Evolutionary conservation across 139 green algal species (phyloP), one percentile per base, ranked within the genome.

Genomic region (Coelastrella sp.): DNA sequence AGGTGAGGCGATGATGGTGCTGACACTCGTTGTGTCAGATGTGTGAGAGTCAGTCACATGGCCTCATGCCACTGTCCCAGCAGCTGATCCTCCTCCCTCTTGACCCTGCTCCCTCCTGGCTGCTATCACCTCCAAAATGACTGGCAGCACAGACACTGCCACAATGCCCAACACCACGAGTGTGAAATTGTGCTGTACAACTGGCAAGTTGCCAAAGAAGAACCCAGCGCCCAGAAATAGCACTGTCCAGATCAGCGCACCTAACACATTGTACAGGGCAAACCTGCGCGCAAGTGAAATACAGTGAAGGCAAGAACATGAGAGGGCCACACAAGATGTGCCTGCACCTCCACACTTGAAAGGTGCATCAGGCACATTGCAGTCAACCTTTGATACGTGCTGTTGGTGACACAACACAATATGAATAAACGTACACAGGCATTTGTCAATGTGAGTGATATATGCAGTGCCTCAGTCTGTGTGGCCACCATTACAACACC

Each of bases 161-260:
- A 99, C 95, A 88, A 99, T 98, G 72, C 81, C 96, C 58, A 98
- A 93, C 58, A 99, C 95, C 10, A 98, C 95, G 8, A 98, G 84
- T 7, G 95, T 96, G 94, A 99, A 99, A 94, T 99, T 99, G 27
- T 98, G 92, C 90, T 98, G 94, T 75, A 99, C 96, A 24, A 96
- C 94, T 0, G 97, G 97, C 73, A 99, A 85, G 93, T 98, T 98
- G 73, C 97, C 97, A 89, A 99, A 98, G 68, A 97, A 96, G 90
- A 95, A 98, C 56, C 97, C 97, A 0, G 93, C 93, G 20, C 92
- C 92, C n/a, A 96, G 87, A 89, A 98, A 98, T 17, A 98, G 88
- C 3, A 93, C 89, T 5, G 94, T 96, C 97, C 97, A 99, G n/a
- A 99, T 59, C 10, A 96, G 72, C 0, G 96, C 97, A 4, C 97